Conservation (phyloP, 225 moss, liverwort and hornwort genomes). For the Marchantia paleacea region DNA sequence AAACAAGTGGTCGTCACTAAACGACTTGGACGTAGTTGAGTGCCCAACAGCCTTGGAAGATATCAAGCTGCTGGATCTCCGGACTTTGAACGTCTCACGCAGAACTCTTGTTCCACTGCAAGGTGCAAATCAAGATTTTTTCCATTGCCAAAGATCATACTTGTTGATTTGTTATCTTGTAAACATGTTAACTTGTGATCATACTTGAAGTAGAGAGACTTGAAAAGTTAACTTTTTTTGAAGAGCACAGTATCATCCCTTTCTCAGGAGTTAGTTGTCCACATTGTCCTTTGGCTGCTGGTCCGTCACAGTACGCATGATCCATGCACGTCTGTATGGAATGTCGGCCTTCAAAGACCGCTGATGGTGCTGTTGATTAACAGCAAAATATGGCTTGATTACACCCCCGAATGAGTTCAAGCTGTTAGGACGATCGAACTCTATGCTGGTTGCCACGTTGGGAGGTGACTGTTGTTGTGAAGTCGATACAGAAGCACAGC, state of each 20-base stretch:
- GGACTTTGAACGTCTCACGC: constrained; percentile 45
- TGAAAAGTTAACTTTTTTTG: neutral
- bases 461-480: constrained; percentile 56
- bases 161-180: no score
- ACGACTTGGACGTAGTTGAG: neutral
- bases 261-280: no score
- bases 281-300: no score
- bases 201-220: no score
- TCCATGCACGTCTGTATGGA: no score
- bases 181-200: no score
- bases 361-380: neutral
- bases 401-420: constrained; percentile 51
- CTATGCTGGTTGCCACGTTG: constrained; percentile 54
- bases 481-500: constrained; percentile 25
- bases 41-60: constrained; percentile 47
- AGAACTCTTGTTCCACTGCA: constrained; percentile 48
- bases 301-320: no score
- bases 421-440: constrained; percentile 57
- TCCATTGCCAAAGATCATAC: no score
- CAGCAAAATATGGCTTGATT: constrained; percentile 64
- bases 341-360: no score
- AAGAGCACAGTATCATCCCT: no score
- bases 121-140: constrained; percentile 32
- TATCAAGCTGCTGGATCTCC: constrained; percentile 62
- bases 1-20: neutral